Evolutionary conservation across 257 asterid genomes (phyloP).

Genomic region (Gynochthodes officinalis): DNA sequence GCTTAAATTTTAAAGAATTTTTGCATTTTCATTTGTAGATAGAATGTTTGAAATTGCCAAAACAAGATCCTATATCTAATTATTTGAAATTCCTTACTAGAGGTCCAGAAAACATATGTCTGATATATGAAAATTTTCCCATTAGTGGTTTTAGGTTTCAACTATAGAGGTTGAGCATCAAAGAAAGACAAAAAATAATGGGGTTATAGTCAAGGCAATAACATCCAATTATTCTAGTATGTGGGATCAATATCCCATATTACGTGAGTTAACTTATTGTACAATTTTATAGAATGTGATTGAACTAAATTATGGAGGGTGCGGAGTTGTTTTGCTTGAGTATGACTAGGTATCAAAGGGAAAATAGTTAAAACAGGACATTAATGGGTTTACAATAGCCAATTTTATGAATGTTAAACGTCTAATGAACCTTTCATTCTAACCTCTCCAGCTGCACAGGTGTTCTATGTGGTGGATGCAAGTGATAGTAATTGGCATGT

Average conservation of each 20-base stretch:
- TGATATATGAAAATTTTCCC: background rate
- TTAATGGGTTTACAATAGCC: no score
- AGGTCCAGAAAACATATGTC: background rate
- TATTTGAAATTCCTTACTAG: background rate
- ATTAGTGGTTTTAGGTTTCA: background rate
- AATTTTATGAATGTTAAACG: background rate
- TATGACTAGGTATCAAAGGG: no score
- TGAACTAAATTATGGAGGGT: background rate
- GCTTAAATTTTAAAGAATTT: no score
- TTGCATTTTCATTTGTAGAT: no score
- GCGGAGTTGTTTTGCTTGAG: background rate
- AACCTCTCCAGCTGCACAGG: background rate
- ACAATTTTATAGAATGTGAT: no score
- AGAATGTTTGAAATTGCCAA: background rate
- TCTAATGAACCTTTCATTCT: background rate
- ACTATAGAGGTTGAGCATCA: background rate
- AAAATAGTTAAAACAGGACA: no score
- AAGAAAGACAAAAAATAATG: background rate
- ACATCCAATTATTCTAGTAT: background rate
- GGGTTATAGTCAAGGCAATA: background rate
- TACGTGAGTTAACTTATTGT: background rate
- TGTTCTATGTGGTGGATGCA: background rate
- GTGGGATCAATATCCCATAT: background rate
- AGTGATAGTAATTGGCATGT: no score
- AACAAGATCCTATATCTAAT: no score